Evolutionary conservation across 2,329 filamentous ascomycete genomes (phyloP), one percentile per base, ranked within the genome.

Genomic region (Keithomyces neogunnii): DNA sequence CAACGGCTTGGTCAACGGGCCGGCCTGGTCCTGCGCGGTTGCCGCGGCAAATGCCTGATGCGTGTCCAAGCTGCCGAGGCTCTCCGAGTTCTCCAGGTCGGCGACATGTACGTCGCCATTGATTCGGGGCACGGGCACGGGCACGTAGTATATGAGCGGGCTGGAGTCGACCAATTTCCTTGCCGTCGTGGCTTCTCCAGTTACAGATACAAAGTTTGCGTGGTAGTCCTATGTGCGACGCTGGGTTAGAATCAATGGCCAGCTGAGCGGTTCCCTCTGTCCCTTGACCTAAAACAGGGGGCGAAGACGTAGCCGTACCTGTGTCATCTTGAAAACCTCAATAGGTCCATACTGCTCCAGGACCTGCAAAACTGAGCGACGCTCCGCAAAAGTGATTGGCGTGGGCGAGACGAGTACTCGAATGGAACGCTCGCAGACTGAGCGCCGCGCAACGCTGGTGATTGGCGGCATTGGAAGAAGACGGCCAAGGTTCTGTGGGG

Each of bases 281-380:
- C 11, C 33, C 33, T 35, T 35, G 33, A 35, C 11, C 33, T 35
- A n/a, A n/a, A 29, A 6, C 33, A 45, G 28, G 13, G 29, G 5
- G 43, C 43, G 28, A 26, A 29, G 29, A 26, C 3, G 13, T 10
- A 5, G 9, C 13, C 53, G 2, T 57, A 62, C 60, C 45, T 55
- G 57, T 45, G 56, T 49, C 60, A 62, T 61, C 64, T 73, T 76
- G 62, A 82, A 82, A 36, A 74, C 66, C 40, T 81, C 75, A 44
- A 81, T 69, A 2, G 67, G 63, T 51, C 73, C 75, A 56, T 75
- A 67, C 50, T 69, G 67, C 63, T 79, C 72, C 28, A 82, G 66
- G 31, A 73, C 69, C 43, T 74, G 73, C 35, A 82, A 65, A 26
- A 82, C 69, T 6, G 77, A 77, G 29, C 78, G 75, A 5, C 79